These are phyloP conservation scores for Coemansia sp. DNA, from an alignment of 192 early-diverging fungal genomes.

Conservation along the genomic window DNA sequence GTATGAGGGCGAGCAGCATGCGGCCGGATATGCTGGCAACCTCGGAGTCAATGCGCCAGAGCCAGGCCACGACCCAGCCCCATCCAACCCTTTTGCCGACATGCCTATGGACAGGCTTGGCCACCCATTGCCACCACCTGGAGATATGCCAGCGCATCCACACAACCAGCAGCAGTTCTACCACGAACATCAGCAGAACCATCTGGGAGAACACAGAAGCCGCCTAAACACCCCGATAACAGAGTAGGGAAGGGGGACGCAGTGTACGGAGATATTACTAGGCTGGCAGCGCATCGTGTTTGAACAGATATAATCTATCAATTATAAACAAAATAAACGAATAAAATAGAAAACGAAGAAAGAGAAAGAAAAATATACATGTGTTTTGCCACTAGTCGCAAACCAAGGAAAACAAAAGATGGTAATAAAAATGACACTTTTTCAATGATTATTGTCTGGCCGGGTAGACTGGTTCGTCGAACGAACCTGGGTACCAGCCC, in stretches of 20 bases:
- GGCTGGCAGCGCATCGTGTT: no score
- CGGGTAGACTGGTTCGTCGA: constrained; percentile 10
- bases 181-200: not conserved
- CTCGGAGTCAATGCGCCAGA: not conserved
- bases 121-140: not conserved
- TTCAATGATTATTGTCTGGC: not conserved
- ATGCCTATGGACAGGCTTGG: constrained; percentile 8
- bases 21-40: not conserved
- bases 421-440: not conserved
- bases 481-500: constrained; percentile 6
- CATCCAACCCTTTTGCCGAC: constrained; percentile 4
- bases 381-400: not conserved
- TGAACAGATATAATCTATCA: not conserved
- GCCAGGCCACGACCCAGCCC: not conserved
- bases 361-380: not conserved
- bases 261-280: no score
- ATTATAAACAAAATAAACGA: not conserved
- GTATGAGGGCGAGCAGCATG: not conserved
- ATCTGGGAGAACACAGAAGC: constrained; percentile 11
- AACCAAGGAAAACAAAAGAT: not conserved
- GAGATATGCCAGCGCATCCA: not conserved
- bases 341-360: not conserved
- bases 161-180: constrained; percentile 12
- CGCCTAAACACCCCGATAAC: constrained; percentile 48
- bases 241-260: constrained; percentile 8